phyloP scores from a whole-genome alignment of 495 filamentous ascomycete species.

The Podospora appendiculata region DNA sequence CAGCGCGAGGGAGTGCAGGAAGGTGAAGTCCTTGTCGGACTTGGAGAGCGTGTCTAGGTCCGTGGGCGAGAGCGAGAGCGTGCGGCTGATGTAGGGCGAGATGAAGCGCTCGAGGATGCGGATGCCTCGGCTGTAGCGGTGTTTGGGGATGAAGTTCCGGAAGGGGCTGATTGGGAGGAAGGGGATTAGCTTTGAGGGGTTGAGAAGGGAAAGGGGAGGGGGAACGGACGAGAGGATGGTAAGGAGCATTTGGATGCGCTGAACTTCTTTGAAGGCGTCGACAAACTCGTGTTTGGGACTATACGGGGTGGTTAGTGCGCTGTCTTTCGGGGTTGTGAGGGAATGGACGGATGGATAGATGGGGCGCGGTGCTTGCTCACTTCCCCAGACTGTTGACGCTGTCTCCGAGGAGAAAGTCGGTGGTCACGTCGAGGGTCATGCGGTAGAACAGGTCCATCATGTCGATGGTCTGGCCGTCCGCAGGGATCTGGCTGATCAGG shows the following conservation, averaged over 20 bases:
- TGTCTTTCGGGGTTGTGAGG: not conserved
- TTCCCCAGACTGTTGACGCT: slow-evolving; percentile 46
- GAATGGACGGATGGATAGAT: not conserved
- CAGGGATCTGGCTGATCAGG: slow-evolving; percentile 32
- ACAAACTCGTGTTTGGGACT: slow-evolving; percentile 44
- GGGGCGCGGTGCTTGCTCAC: slow-evolving; percentile 4
- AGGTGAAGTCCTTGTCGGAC: slow-evolving; percentile 34
- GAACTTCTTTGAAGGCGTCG: slow-evolving; percentile 45
- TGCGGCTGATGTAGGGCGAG: slow-evolving; percentile 42
- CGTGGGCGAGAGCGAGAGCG: slow-evolving; percentile 36
- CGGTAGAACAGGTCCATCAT: slow-evolving; percentile 47
- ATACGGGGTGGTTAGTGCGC: not conserved
- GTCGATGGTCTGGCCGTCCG: slow-evolving; percentile 35
- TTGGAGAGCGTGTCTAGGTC: slow-evolving; percentile 43
- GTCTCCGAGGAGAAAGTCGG: slow-evolving; percentile 50
- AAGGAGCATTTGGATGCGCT: slow-evolving; percentile 39
- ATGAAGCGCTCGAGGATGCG: slow-evolving; percentile 43
- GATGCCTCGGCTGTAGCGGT: slow-evolving; percentile 34
- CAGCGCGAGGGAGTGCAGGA: slow-evolving; percentile 40
- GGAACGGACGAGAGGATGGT: slow-evolving; percentile 32
- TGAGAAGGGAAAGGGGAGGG: slow-evolving; percentile 3
- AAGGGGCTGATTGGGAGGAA: slow-evolving; percentile 27
- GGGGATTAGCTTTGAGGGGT: not conserved
- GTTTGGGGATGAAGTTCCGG: slow-evolving; percentile 31
- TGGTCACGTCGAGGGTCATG: slow-evolving; percentile 51